Conservation (phyloP, 768 basidiomycete genomes). For the Trametes meyenii region DNA sequence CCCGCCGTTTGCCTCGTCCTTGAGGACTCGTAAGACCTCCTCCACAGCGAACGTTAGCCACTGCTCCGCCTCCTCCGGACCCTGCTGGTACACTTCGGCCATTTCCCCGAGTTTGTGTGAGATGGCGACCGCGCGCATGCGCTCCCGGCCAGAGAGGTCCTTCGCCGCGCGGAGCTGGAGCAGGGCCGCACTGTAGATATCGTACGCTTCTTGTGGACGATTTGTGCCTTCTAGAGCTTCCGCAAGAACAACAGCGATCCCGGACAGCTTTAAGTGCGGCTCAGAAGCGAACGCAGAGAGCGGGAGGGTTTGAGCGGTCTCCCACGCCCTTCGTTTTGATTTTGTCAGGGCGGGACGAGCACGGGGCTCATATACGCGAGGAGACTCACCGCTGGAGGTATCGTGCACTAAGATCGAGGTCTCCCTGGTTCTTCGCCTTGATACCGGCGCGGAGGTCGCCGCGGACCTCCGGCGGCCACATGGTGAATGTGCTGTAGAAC, state of each 20-base stretch:
- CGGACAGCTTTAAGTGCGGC: constrained; percentile 68
- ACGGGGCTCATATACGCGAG: background rate
- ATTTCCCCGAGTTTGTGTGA: constrained; percentile 51
- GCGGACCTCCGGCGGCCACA: constrained; percentile 69
- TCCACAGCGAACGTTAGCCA: constrained; percentile 50
- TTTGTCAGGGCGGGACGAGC: background rate
- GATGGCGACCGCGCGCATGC: constrained; percentile 47
- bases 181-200: constrained; percentile 29
- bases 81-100: constrained; percentile 36
- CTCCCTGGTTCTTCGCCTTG: constrained; percentile 60
- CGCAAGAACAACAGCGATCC: constrained; percentile 63
- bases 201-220: constrained; percentile 35
- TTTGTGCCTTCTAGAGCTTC: constrained; percentile 53
- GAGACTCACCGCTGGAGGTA: constrained; percentile 55
- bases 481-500: constrained; percentile 57
- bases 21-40: constrained; percentile 42
- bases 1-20: constrained; percentile 31
- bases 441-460: constrained; percentile 67
- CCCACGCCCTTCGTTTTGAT: constrained; percentile 55
- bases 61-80: constrained; percentile 43
- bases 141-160: constrained; percentile 38
- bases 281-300: constrained; percentile 39
- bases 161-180: constrained; percentile 22
- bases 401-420: constrained; percentile 52
- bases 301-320: constrained; percentile 51